A percentile compares a stretch with the other conserved stretches of the same genome.
Evolutionary conservation across 2,329 filamentous ascomycete genomes (phyloP).

Genomic region (Diplodia sapinea): DNA sequence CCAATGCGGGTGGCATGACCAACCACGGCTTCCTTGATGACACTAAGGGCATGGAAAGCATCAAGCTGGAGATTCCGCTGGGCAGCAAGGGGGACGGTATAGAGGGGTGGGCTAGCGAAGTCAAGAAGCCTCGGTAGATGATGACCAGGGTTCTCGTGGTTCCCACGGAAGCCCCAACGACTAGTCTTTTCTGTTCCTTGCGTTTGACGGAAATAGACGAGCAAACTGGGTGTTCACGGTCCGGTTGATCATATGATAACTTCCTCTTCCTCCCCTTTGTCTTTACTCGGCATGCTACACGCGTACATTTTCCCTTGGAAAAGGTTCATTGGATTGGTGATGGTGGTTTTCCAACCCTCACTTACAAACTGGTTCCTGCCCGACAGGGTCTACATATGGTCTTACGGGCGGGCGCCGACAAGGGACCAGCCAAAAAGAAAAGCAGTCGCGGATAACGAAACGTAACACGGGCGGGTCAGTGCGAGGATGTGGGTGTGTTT

Average conservation of each 20-base stretch:
- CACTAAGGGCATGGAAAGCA: constrained; percentile 84
- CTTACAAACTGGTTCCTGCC: background rate
- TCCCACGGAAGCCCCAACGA: constrained; percentile 14
- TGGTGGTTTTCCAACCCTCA: background rate
- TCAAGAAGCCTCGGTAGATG: constrained; percentile 63
- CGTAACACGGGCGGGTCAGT: background rate
- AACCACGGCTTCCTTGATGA: constrained; percentile 82
- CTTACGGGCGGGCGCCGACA: background rate
- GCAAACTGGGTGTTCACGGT: constrained; percentile 31
- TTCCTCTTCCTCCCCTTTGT: constrained; percentile 12
- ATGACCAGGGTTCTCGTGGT: constrained; percentile 5
- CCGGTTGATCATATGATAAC: constrained; percentile 30
- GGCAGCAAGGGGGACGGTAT: constrained; percentile 89
- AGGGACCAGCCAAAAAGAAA: constrained; percentile 3
- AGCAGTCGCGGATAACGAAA: constrained; percentile 13
- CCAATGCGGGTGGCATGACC: constrained; percentile 95
- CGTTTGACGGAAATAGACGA: constrained; percentile 30
- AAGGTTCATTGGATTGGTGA: constrained; percentile 20
- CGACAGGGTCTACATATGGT: background rate
- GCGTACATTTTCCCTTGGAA: constrained; percentile 1
- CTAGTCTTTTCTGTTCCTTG: constrained; percentile 25
- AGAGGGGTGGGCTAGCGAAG: constrained; percentile 88
- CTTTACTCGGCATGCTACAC: constrained; percentile 15
- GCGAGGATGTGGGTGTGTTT: background rate
- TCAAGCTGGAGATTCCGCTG: constrained; percentile 76